Evolutionary conservation across 331 rosid genomes (phyloP), one percentile per base, ranked within the genome.

Genomic region (Pyrus hybrid): DNA sequence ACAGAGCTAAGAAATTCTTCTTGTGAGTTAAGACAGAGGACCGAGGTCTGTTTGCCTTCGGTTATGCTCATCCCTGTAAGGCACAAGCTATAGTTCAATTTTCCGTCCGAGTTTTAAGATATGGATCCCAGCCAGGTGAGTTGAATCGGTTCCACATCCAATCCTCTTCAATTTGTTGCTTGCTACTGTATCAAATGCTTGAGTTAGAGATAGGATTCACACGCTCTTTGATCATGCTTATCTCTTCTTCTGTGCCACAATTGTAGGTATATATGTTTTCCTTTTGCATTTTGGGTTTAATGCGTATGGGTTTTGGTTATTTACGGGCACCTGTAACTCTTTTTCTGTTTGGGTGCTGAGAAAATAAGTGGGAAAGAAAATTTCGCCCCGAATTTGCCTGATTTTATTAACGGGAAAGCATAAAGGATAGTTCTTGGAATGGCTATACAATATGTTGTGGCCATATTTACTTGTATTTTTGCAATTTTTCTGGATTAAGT

Each of bases 101-200:
- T 12, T 67, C 21, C 54, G 35, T 67, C 32, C 54, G 21, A 47
- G 60, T 25, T 33, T 4, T 1, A n/a, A 30, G 20, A 79, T 79
- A 79, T 79, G 82, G 78, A 79, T 79, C 75, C 73, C 54, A 56
- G 51, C 57, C 82, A 57, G 82, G 82, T 79, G 73, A 79, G 82
- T 41, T 30, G 37, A 43, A 70, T 73, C 77, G 32, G 62, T 64
- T 66, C 78, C 22, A 30, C 26, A 3, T 29, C 29, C 35, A 47
- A 45, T 21, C 53, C 57, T 63, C 67, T 61, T 49, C 81, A 21
- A 70, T 60, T 61, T 13, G n/a, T 63, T 26, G 58, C 22, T 70
- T 63, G 8, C 57, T 21, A 13, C 57, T 21, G 7, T 71, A 49
- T 28, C 56, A 7, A 32, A 29, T 72, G 13, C 30, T 33, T 20